A percentile compares a stretch with the other conserved stretches of the same genome.
Evolutionary conservation across 2,329 filamentous ascomycete genomes (phyloP).

Genomic region (Penicillium brevicompactum): DNA sequence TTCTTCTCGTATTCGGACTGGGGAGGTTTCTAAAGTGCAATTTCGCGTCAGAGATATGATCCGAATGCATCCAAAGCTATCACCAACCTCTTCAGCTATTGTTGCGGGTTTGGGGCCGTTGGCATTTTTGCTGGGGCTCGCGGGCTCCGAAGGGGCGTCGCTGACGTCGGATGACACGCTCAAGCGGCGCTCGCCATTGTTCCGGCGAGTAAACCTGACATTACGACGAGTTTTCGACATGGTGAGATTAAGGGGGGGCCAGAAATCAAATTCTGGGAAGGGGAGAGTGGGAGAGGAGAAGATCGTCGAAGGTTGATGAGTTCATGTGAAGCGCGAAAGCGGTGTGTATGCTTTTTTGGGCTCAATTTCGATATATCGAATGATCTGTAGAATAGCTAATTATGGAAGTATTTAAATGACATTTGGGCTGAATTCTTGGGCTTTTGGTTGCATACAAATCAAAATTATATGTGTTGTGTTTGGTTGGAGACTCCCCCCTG

Average conservation of each 20-base stretch:
- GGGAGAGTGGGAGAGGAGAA: constrained; percentile 21
- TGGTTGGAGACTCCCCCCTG: not conserved
- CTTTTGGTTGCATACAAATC: not conserved
- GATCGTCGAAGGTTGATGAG: constrained; percentile 23
- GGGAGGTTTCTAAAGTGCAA: constrained; percentile 37
- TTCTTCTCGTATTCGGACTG: constrained; percentile 92
- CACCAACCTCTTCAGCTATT: constrained; percentile 39
- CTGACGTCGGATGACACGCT: constrained; percentile 58
- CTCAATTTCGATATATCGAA: not conserved
- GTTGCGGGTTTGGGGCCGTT: constrained; percentile 35
- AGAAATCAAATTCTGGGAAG: constrained; percentile 13
- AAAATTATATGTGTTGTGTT: not conserved
- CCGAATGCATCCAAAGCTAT: not conserved
- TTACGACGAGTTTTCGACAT: constrained; percentile 60
- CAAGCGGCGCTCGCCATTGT: constrained; percentile 52
- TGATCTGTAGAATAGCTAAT: not conserved
- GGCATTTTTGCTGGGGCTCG: constrained; percentile 54
- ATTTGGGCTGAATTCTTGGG: not conserved
- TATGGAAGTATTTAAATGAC: not conserved
- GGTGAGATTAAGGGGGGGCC: constrained; percentile 21
- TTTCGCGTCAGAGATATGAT: constrained; percentile 1
- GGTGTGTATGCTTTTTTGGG: constrained; percentile 16
- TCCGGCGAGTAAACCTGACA: constrained; percentile 61
- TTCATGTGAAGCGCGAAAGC: constrained; percentile 38
- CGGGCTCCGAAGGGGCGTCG: constrained; percentile 52